Conservation (phyloP, 257 asterid species). For the Solanum dulcamara region DNA sequence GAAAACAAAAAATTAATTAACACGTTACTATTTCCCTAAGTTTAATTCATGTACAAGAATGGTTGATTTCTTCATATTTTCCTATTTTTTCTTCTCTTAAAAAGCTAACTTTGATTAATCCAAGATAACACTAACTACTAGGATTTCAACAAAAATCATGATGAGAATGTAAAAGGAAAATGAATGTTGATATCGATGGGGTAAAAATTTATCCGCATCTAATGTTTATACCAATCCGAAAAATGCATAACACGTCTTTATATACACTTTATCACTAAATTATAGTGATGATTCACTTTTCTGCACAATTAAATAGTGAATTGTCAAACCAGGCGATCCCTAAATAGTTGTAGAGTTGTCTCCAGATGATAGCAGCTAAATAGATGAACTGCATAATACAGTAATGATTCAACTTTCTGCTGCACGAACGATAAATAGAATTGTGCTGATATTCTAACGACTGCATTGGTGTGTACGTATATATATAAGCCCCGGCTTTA, state of each 20-base stretch:
- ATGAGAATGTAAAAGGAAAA: neutral
- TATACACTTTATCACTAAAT: neutral
- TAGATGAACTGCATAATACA: neutral
- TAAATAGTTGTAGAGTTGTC: neutral
- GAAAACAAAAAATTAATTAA: neutral
- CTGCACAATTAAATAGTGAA: neutral
- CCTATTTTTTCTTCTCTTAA: neutral
- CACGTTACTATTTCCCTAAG: neutral
- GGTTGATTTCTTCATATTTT: neutral
- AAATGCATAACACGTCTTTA: neutral
- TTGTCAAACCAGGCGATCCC: neutral
- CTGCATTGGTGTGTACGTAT: slow-evolving; percentile 29
- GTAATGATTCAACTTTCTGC: neutral
- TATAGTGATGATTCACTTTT: neutral
- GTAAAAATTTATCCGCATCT: neutral
- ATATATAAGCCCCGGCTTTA: slow-evolving; percentile 49
- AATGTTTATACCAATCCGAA: neutral
- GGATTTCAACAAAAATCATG: neutral
- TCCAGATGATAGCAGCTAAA: neutral
- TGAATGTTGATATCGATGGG: neutral
- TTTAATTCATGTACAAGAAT: neutral
- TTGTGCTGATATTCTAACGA: neutral
- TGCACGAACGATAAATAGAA: neutral
- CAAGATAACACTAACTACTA: neutral
- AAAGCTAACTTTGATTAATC: neutral